Conservation (phyloP, 139 green algal genomes). For the Coccomyxa sp. region DNA sequence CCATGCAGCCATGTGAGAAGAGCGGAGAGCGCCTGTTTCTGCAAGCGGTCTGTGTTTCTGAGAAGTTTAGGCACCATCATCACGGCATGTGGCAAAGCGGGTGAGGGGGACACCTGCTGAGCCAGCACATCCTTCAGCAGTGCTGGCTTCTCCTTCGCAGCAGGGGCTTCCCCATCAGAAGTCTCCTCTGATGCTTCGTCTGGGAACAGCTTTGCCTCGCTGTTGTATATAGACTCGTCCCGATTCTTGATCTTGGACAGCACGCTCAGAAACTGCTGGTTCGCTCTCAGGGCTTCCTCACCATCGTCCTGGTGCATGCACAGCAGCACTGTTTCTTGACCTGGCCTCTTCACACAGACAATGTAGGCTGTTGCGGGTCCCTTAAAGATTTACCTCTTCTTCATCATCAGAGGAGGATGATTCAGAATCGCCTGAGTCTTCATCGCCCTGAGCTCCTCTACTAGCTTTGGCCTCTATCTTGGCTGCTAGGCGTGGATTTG, state of each 20-base stretch:
- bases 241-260: conserved; percentile 63
- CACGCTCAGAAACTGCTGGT: conserved; percentile 60
- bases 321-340: background rate
- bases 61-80: too few species aligned
- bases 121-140: conserved; percentile 79
- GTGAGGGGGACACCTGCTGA: conserved; percentile 37
- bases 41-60: too few species aligned
- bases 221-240: conserved; percentile 72
- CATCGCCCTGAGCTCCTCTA: background rate
- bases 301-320: conserved; percentile 13
- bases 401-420: background rate
- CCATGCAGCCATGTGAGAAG: too few species aligned
- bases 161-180: background rate
- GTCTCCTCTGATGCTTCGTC: conserved; percentile 13
- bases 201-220: conserved; percentile 59
- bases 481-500: conserved; percentile 67
- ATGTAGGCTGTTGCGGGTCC: too few species aligned
- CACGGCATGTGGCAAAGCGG: too few species aligned
- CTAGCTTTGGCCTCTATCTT: conserved; percentile 31
- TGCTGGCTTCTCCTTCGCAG: conserved; percentile 50
- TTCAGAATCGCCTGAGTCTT: background rate
- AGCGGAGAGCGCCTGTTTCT: too few species aligned
- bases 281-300: background rate
- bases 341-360: too few species aligned
- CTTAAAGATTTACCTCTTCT: background rate